Evolutionary conservation across 768 basidiomycete genomes (phyloP).

Genomic region (Terana coerulea): DNA sequence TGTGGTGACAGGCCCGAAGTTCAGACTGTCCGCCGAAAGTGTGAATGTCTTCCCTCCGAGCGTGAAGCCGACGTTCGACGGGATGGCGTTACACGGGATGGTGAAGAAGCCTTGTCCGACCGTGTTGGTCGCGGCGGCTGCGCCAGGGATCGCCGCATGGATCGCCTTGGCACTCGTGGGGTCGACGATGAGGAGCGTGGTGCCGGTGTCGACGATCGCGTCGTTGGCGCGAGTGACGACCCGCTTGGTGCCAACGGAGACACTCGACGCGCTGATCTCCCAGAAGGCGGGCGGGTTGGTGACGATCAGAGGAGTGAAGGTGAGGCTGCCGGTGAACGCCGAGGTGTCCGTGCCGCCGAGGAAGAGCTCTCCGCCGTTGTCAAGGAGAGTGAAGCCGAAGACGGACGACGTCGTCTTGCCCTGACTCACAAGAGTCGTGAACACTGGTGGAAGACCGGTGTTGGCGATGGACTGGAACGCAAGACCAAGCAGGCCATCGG

Average conservation of each 20-base stretch:
- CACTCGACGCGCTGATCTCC: constrained; percentile 24
- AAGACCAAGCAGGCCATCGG: constrained; percentile 43
- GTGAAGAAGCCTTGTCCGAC: constrained; percentile 32
- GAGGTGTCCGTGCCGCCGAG: constrained; percentile 49
- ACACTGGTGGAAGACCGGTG: constrained; percentile 19
- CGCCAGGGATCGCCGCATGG: constrained; percentile 26
- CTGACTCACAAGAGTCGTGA: constrained; percentile 40
- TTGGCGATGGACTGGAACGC: constrained; percentile 24
- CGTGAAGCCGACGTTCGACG: constrained; percentile 30
- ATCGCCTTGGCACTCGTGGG: constrained; percentile 16
- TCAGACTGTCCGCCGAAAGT: constrained; percentile 35
- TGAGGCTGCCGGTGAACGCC: constrained; percentile 38
- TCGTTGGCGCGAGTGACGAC: constrained; percentile 9
- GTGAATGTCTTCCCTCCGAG: constrained; percentile 36
- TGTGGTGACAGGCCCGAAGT: constrained; percentile 34
- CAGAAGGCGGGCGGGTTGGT: constrained; percentile 23
- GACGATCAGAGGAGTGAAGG: constrained; percentile 3
- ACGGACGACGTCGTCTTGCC: constrained; percentile 30
- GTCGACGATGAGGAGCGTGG: constrained; percentile 26
- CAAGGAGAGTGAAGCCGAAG: constrained; percentile 47
- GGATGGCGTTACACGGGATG: constrained; percentile 31
- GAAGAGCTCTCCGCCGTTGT: constrained; percentile 43
- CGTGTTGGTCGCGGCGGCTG: constrained; percentile 7
- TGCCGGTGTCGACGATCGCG: constrained; percentile 30
- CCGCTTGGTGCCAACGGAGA: constrained; percentile 18